These are phyloP conservation scores for Myriosclerotinia duriaeana DNA, from an alignment of 2,329 filamentous ascomycete genomes.

Conservation along the genomic window DNA sequence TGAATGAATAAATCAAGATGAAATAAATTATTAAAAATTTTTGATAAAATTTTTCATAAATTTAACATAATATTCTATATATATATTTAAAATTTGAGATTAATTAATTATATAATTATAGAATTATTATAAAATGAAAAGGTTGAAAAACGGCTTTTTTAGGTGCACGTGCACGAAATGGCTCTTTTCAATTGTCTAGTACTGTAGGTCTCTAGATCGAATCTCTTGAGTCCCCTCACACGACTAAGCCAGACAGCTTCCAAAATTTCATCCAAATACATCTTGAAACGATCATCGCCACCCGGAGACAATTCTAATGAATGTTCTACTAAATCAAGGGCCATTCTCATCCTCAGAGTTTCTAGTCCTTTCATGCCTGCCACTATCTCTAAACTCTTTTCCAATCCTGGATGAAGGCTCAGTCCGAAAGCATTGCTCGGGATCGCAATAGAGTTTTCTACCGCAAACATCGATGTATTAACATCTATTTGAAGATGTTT, in stretches of 20 bases:
- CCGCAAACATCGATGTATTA: not conserved
- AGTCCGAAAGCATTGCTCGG: not conserved
- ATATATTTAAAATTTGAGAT: no score
- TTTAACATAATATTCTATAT: no score
- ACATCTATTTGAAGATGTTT: constrained; percentile 13
- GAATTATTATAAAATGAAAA: no score
- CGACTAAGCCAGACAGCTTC: not conserved
- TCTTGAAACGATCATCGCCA: not conserved
- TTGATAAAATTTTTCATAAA: no score
- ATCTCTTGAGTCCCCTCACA: constrained; percentile 9
- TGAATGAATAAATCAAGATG: no score
- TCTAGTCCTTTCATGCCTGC: not conserved
- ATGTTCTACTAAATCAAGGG: not conserved
- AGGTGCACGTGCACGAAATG: no score
- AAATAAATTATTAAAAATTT: no score
- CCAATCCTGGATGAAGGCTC: not conserved
- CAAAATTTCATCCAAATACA: not conserved
- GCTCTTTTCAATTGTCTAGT: no score
- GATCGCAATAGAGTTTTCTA: not conserved
- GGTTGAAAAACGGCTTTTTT: no score
- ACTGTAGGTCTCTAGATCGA: constrained; percentile 13
- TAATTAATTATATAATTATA: no score
- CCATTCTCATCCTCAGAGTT: not conserved
- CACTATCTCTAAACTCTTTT: not conserved
- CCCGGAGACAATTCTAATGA: no score